phyloP scores from a whole-genome alignment of 2,329 filamentous ascomycete species.

The Colletotrichum spaethianum region DNA sequence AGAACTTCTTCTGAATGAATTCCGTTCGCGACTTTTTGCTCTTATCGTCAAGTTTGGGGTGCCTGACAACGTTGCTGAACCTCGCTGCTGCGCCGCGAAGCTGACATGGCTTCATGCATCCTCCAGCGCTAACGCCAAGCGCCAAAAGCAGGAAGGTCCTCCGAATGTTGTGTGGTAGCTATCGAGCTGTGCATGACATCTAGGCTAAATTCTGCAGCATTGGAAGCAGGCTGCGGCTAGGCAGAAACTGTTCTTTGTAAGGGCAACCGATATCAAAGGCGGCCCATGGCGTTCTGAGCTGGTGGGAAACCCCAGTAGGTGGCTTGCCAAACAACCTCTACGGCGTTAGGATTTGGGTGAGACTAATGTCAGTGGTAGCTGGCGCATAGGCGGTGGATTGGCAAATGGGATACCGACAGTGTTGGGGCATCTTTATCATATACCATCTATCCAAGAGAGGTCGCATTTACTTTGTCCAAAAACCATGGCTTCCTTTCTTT shows the following conservation, averaged over 20 bases:
- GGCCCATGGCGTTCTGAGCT: background rate
- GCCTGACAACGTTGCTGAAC: background rate
- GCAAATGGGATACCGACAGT: background rate
- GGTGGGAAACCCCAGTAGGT: background rate
- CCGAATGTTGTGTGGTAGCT: background rate
- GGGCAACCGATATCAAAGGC: background rate
- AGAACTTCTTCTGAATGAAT: background rate
- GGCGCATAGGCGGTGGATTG: background rate
- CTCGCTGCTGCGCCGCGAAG: background rate
- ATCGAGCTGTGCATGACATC: background rate
- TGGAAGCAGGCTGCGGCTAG: background rate
- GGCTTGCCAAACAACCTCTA: background rate
- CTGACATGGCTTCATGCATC: background rate
- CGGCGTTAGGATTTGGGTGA: background rate
- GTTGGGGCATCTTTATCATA: background rate
- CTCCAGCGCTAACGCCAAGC: background rate
- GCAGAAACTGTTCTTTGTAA: background rate
- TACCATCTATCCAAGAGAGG: too few species aligned
- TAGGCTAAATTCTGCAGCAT: background rate
- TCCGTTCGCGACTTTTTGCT: too few species aligned
- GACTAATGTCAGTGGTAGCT: background rate
- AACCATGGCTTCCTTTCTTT: background rate
- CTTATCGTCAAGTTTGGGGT: background rate
- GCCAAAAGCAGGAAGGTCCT: background rate
- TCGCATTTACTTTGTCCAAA: background rate